phyloP scores from a whole-genome alignment of 306 rosid genomes.

The Castanea crenata region DNA sequence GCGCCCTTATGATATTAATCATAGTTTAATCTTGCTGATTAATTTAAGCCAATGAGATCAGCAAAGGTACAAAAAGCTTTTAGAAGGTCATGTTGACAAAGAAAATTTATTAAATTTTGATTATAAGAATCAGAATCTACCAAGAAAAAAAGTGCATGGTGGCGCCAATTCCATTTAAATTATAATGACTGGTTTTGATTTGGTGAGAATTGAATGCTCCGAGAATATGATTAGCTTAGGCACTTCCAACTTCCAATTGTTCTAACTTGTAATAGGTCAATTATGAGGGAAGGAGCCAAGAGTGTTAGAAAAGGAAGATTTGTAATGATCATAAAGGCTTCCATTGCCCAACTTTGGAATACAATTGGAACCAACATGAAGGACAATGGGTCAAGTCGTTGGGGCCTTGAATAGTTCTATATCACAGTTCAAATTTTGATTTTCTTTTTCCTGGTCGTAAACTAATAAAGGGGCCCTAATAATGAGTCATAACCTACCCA shows the following conservation, averaged over 20 bases:
- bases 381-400: not conserved
- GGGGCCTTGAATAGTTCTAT: not conserved
- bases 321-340: not conserved
- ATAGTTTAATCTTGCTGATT: not conserved
- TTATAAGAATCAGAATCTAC: not conserved
- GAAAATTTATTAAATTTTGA: not conserved
- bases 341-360: slow-evolving; percentile 21
- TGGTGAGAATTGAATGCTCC: not conserved
- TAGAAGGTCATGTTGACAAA: slow-evolving; percentile 1
- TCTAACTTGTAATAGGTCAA: not conserved
- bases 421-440: not conserved
- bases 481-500: not conserved
- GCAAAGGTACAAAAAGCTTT: not conserved
- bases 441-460: not conserved
- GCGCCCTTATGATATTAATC: not conserved
- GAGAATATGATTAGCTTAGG: slow-evolving; percentile 2
- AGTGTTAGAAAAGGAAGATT: slow-evolving; percentile 15
- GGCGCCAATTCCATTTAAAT: slow-evolving; percentile 25
- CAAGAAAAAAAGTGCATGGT: not conserved
- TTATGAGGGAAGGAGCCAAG: too few species aligned
- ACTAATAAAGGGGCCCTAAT: too few species aligned
- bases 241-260: not conserved
- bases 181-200: slow-evolving; percentile 16
- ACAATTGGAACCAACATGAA: slow-evolving; percentile 21
- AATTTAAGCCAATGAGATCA: not conserved